Evolutionary conservation across 495 filamentous ascomycete genomes (phyloP).

Genomic region (Echria macrotheca): DNA sequence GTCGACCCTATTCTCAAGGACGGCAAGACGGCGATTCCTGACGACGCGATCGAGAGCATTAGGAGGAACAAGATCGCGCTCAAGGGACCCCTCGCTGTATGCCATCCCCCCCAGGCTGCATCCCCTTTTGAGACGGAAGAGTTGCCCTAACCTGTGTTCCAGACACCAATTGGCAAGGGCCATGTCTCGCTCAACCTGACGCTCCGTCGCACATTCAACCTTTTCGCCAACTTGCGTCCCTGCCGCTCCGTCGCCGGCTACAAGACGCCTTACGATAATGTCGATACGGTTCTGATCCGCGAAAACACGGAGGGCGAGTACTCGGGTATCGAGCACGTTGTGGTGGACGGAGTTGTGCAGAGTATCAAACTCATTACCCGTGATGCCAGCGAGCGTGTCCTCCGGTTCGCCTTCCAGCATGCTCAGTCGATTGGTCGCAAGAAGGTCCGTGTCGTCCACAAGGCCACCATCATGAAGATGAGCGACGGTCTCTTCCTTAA

Average conservation of each 20-base stretch:
- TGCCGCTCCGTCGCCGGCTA: constrained; percentile 94
- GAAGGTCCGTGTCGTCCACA: constrained; percentile 97
- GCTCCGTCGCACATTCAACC: constrained; percentile 97
- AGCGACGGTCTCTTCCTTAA: constrained; percentile 94
- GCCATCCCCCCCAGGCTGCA: constrained; percentile 18
- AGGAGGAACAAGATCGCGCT: constrained; percentile 90
- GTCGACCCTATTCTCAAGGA: constrained; percentile 89
- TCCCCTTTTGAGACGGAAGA: neutral
- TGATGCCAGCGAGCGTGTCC: constrained; percentile 87
- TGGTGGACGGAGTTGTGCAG: constrained; percentile 96
- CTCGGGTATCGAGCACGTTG: constrained; percentile 97
- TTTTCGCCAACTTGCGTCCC: constrained; percentile 97
- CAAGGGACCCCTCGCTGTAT: constrained; percentile 93
- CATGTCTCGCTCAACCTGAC: constrained; percentile 99
- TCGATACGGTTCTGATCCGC: constrained; percentile 96
- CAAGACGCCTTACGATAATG: constrained; percentile 97
- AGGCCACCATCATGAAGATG: constrained; percentile 99
- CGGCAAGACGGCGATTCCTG: constrained; percentile 83
- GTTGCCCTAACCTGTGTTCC: constrained; percentile 15
- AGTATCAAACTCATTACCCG: constrained; percentile 98
- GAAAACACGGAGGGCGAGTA: constrained; percentile 99
- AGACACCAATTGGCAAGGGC: constrained; percentile 97
- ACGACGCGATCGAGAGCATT: constrained; percentile 85
- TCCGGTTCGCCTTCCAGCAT: constrained; percentile 96
- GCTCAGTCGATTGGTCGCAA: constrained; percentile 83